Conservation (phyloP, 2,329 filamentous ascomycete genomes). For the Periconia sp. region DNA sequence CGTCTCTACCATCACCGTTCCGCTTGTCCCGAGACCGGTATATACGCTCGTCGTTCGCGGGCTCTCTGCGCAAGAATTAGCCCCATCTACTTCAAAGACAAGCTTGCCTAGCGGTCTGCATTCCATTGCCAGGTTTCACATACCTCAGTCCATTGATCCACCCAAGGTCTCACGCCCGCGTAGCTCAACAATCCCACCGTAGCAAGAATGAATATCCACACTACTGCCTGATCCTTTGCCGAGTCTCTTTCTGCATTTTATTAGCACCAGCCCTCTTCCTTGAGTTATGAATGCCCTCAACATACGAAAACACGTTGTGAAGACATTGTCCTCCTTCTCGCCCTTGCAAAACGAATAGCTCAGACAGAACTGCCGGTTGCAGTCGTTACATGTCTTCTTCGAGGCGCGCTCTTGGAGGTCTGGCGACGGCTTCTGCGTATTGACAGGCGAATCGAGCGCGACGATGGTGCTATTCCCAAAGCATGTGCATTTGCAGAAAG, state of each 20-base stretch:
- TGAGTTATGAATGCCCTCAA: conserved; percentile 5
- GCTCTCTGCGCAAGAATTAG: conserved; percentile 45
- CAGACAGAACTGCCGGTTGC: conserved; percentile 71
- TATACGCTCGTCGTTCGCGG: conserved; percentile 58
- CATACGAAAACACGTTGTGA: conserved; percentile 70
- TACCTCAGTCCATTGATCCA: conserved; percentile 63
- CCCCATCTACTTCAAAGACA: too few species aligned
- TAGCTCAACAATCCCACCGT: conserved; percentile 66
- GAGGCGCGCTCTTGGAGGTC: conserved; percentile 36
- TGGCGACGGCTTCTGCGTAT: conserved; percentile 29
- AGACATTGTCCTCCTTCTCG: conserved; percentile 67
- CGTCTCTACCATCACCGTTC: conserved; percentile 27
- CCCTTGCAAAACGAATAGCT: conserved; percentile 67
- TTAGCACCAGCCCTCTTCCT: conserved; percentile 5
- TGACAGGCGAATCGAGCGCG: conserved; percentile 59
- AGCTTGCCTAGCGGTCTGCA: too few species aligned
- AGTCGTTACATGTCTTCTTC: conserved; percentile 66
- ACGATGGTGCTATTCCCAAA: conserved; percentile 72
- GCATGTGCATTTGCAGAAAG: conserved; percentile 76
- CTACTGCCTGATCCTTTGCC: conserved; percentile 70
- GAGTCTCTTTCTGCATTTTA: conserved; percentile 63
- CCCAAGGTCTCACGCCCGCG: conserved; percentile 65
- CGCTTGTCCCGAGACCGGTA: conserved; percentile 53
- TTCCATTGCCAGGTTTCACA: conserved; percentile 23
- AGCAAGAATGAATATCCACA: conserved; percentile 69